Conservation (phyloP, 495 filamentous ascomycete genomes). For the Aspergillus sparsus region DNA sequence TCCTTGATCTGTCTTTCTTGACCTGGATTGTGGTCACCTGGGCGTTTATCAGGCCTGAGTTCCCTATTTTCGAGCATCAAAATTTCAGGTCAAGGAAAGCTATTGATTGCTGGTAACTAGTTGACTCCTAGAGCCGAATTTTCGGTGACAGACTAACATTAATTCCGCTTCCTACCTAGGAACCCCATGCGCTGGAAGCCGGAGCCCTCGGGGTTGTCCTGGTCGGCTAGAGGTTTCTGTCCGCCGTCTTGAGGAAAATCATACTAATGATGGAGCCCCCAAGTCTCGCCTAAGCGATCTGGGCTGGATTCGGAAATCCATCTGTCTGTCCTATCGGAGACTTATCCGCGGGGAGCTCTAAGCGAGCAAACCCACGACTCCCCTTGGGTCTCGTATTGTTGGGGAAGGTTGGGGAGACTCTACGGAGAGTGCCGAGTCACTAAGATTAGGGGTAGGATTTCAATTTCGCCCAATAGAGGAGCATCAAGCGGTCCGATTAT, state of each 20-base stretch:
- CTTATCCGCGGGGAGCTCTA: not conserved
- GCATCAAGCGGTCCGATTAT: slow-evolving; percentile 9
- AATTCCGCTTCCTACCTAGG: not conserved
- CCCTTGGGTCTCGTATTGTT: not conserved
- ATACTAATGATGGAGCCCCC: not conserved
- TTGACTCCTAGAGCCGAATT: not conserved
- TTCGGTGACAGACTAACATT: not conserved
- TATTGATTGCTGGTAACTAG: not conserved
- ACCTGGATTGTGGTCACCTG: not conserved
- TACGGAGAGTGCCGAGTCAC: slow-evolving; percentile 1
- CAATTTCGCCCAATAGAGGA: slow-evolving; percentile 8
- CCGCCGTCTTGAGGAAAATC: not conserved
- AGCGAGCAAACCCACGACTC: not conserved
- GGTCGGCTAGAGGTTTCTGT: not conserved
- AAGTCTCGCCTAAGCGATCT: not conserved
- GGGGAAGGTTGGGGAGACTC: not conserved
- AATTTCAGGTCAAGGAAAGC: not conserved
- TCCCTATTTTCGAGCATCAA: not conserved
- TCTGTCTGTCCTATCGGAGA: slow-evolving; percentile 9
- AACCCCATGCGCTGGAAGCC: not conserved
- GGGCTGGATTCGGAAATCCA: not conserved
- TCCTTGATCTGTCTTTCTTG: not conserved
- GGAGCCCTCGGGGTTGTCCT: slow-evolving; percentile 1
- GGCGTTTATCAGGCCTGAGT: slow-evolving; percentile 6
- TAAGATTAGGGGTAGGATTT: not conserved